phyloP scores from a whole-genome alignment of 2,329 filamentous ascomycete genomes.

The Geosmithia morbida region DNA sequence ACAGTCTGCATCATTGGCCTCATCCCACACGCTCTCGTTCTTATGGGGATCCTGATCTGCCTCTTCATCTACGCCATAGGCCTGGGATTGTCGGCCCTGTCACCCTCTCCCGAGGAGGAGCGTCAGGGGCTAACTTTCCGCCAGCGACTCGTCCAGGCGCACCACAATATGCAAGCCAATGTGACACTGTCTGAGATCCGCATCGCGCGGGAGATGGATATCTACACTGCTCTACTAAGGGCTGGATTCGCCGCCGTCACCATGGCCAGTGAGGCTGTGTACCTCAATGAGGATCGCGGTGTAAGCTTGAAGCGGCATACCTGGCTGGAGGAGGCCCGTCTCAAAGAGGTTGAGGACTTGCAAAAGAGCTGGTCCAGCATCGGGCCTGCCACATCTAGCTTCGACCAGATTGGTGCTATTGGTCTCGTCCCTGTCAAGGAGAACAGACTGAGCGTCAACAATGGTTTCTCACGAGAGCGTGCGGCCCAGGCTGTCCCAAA shows the following conservation, averaged over 20 bases:
- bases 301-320: slow-evolving; percentile 65
- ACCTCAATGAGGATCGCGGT: slow-evolving; percentile 74
- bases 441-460: slow-evolving; percentile 26
- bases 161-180: slow-evolving; percentile 85
- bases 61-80: slow-evolving; percentile 64
- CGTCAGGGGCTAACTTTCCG: slow-evolving; percentile 24
- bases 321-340: slow-evolving; percentile 82
- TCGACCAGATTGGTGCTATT: slow-evolving; percentile 38
- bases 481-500: slow-evolving; percentile 44
- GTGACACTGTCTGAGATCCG: slow-evolving; percentile 69
- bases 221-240: slow-evolving; percentile 80
- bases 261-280: slow-evolving; percentile 90
- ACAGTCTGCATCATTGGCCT: slow-evolving; percentile 93
- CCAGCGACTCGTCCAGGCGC: slow-evolving; percentile 55
- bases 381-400: slow-evolving; percentile 29
- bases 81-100: slow-evolving; percentile 53
- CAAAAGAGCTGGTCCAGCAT: slow-evolving; percentile 34
- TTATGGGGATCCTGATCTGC: slow-evolving; percentile 66
- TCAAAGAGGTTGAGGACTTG: slow-evolving; percentile 58
- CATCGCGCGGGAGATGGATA: slow-evolving; percentile 80
- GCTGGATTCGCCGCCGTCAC: slow-evolving; percentile 80
- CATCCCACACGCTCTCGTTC: slow-evolving; percentile 80
- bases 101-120: slow-evolving; percentile 11
- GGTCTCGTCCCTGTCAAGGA: slow-evolving; percentile 38
- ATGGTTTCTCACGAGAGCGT: slow-evolving; percentile 56